Percentiles rank a stretch among this genome's conserved stretches.
phyloP scores from a whole-genome alignment of 192 early-diverging fungal genomes.

The Pecoramyces ruminantium region DNA sequence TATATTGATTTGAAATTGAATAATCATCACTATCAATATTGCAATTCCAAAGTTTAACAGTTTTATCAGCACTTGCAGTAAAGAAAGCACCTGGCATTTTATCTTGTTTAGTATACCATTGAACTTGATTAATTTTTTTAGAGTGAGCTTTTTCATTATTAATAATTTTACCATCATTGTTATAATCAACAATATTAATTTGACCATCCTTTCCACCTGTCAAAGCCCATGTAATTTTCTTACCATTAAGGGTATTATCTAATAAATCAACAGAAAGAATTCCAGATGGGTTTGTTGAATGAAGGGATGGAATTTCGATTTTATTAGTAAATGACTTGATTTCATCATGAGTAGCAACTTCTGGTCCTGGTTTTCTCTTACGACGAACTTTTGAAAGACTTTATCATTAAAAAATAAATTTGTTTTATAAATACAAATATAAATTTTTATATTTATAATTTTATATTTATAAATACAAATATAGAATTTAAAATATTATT shows the following conservation, averaged over 20 bases:
- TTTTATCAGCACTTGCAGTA: constrained; percentile 62
- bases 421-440: too few relatives aligned
- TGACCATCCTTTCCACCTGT: constrained; percentile 70
- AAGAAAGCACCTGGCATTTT: constrained; percentile 31
- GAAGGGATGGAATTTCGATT: constrained; percentile 37
- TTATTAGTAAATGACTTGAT: constrained; percentile 36
- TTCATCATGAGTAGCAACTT: constrained; percentile 44
- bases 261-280: constrained; percentile 20
- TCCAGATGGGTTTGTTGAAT: constrained; percentile 54
- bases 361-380: constrained; percentile 61
- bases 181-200: constrained; percentile 49
- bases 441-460: too few relatives aligned
- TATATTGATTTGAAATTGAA: constrained; percentile 14
- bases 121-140: constrained; percentile 40
- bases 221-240: constrained; percentile 38
- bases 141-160: constrained; percentile 61
- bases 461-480: too few relatives aligned
- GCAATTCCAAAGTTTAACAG: constrained; percentile 55
- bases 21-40: constrained; percentile 10
- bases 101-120: constrained; percentile 45
- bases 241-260: constrained; percentile 26
- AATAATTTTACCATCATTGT: constrained; percentile 39
- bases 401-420: too few relatives aligned
- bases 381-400: constrained; percentile 48
- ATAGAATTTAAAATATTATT: too few relatives aligned